A percentile compares a stretch with the other conserved stretches of the same genome.
Evolutionary conservation across 371 early-diverging fungal species (phyloP).

Genomic region (Mucor mucedo): DNA sequence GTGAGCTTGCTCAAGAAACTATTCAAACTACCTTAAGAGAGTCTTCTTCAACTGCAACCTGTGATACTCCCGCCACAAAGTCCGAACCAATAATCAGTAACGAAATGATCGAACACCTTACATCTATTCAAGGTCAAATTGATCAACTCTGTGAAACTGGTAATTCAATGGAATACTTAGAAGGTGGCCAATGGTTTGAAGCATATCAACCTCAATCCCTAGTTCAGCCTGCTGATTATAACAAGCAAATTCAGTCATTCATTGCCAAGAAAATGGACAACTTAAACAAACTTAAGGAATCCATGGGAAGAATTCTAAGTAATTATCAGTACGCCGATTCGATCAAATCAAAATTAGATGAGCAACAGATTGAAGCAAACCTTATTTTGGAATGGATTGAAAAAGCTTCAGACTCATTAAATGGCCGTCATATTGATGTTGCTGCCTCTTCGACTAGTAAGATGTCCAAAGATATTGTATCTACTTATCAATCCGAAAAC

Average conservation of each 20-base stretch:
- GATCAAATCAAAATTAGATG: slow-evolving; percentile 11
- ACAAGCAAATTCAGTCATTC: slow-evolving; percentile 21
- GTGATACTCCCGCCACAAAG: neutral
- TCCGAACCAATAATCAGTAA: neutral
- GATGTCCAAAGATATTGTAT: slow-evolving; percentile 1
- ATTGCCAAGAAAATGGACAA: slow-evolving; percentile 19
- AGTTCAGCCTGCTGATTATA: slow-evolving; percentile 22
- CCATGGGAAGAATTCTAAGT: slow-evolving; percentile 7
- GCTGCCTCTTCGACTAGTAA: slow-evolving; percentile 5
- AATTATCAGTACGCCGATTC: slow-evolving; percentile 24
- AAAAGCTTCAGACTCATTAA: neutral
- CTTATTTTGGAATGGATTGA: slow-evolving; percentile 24
- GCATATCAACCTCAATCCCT: slow-evolving; percentile 17
- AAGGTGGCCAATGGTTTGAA: slow-evolving; percentile 22
- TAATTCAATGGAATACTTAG: slow-evolving; percentile 4
- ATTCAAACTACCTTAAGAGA: slow-evolving; percentile 25
- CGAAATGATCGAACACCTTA: slow-evolving; percentile 3
- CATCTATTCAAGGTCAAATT: slow-evolving; percentile 7
- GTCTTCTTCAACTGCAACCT: neutral
- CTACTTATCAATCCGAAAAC: slow-evolving; percentile 2
- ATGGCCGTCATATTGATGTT: slow-evolving; percentile 20
- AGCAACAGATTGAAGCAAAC: slow-evolving; percentile 18
- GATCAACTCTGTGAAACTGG: neutral
- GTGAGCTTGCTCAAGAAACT: slow-evolving; percentile 31
- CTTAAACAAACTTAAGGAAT: slow-evolving; percentile 16